Evolutionary conservation across 2,329 filamentous ascomycete species (phyloP).

Genomic region (Diaporthe sp.): DNA sequence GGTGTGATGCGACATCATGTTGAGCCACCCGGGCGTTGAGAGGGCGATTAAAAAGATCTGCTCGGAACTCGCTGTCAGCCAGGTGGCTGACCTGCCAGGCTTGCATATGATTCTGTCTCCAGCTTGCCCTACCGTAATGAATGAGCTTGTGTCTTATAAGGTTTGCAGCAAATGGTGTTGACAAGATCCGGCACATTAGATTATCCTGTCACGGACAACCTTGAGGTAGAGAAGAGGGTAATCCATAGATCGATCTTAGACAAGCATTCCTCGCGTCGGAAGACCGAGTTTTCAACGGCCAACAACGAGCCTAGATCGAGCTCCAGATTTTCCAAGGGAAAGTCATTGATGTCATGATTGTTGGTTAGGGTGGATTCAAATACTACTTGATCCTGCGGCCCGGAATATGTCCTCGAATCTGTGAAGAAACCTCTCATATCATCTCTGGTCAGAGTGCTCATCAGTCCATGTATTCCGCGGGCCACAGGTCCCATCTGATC

Average conservation of each 20-base stretch:
- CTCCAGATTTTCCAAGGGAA: background rate
- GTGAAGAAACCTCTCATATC: background rate
- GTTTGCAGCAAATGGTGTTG: background rate
- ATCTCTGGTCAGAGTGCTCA: too few species aligned
- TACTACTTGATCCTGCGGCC: background rate
- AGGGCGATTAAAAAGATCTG: background rate
- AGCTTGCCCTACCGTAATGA: background rate
- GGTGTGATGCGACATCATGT: background rate
- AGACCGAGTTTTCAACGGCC: too few species aligned
- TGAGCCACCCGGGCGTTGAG: background rate
- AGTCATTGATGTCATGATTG: background rate
- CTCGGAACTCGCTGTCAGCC: background rate
- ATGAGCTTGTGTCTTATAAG: constrained; percentile 6
- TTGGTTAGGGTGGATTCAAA: background rate
- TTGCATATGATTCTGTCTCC: constrained; percentile 14
- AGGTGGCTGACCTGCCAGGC: constrained; percentile 3
- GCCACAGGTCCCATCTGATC: background rate
- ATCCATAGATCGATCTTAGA: too few species aligned
- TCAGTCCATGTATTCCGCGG: background rate
- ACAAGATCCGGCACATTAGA: background rate
- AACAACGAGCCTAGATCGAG: too few species aligned
- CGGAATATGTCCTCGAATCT: background rate
- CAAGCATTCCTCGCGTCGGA: too few species aligned
- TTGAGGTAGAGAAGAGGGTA: too few species aligned
- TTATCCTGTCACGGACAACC: background rate